Base-by-base conservation (phyloP, 495 filamentous ascomycete species). In the Saxispiralis lemnorum region DNA sequence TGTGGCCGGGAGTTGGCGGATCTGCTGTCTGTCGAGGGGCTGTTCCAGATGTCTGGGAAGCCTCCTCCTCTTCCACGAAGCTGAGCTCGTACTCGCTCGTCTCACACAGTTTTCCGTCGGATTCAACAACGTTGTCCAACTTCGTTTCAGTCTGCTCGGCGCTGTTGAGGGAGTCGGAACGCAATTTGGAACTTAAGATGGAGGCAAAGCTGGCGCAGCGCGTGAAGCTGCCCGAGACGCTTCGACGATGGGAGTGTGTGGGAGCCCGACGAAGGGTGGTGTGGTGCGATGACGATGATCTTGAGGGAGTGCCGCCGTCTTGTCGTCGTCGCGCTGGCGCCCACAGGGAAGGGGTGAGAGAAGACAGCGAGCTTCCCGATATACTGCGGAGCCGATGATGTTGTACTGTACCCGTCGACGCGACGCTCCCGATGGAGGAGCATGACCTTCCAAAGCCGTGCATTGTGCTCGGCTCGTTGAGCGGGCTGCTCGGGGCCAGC, bases 381-480 rank as follows among this genome's bases (percentile, higher is more conserved):
- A 43, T n/a, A 20, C 40, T 48, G 9, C 46, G 39, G 7, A 48
- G 35, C 18, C 39, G 33, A 12, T 43, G 39, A 10, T 39, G 46
- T 33, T 28, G 39, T n/a, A 48, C 46, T 11, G 46, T 48, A 15
- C 39, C 46, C 13, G n/a, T 43, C 12, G 46, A 48, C 28, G 19
- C 18, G 14, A 20, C 35, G 33, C 46, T 48, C 15, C 35, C 31
- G 34, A 48, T 36, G 1, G 46, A 48, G 21, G 38, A 43, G 7
- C 28, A 35, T 13, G 45, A 37, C 9, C 31, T n/a, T 5, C 31
- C 39, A 30, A 36, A 13, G 17, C 40, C 19, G 13, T 39, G 37
- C 5, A 13, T 5, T 5, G n/a, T 17, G 37, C 19, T 12, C 5
- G 37, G 37, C 7, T 39, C 37, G 12, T 21, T 6, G 6, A 39